These are phyloP conservation scores for Aspergillus alliaceus DNA, from an alignment of 2,329 filamentous ascomycete species.

Conservation along the genomic window DNA sequence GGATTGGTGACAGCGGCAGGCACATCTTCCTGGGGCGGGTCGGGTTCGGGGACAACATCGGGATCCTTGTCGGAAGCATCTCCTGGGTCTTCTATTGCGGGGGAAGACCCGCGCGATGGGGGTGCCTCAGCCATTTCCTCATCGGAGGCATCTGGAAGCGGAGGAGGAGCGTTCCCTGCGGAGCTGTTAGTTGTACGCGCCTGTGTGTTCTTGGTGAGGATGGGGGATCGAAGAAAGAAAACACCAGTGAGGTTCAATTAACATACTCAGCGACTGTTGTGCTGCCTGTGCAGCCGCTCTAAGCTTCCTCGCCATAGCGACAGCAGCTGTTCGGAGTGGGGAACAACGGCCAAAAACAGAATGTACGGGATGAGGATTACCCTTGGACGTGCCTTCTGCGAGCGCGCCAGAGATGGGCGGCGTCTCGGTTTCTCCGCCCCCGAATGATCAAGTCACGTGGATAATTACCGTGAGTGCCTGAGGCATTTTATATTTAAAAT, in stretches of 20 bases:
- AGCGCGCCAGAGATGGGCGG: constrained; percentile 12
- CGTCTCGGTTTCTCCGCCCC: constrained; percentile 6
- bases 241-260: constrained; percentile 1
- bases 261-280: constrained; percentile 47
- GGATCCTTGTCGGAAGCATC: constrained; percentile 27
- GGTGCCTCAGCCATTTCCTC: constrained; percentile 45
- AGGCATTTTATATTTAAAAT: not conserved
- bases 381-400: constrained; percentile 11
- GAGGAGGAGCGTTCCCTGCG: constrained; percentile 44
- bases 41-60: constrained; percentile 28
- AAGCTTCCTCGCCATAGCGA: constrained; percentile 45
- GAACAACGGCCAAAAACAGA: constrained; percentile 6
- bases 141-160: constrained; percentile 45
- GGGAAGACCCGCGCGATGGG: constrained; percentile 32
- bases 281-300: constrained; percentile 49
- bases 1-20: constrained; percentile 42
- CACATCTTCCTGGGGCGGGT: constrained; percentile 48
- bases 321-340: constrained; percentile 4
- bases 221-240: not conserved
- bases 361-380: constrained; percentile 6
- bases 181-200: constrained; percentile 19
- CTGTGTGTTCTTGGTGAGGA: not conserved
- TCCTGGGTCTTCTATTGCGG: constrained; percentile 34
- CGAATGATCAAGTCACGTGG: not conserved
- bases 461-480: not conserved